Evolutionary conservation across 2,329 filamentous ascomycete species (phyloP), one percentile per base, ranked within the genome.

Genomic region (Coleophoma crateriformis): DNA sequence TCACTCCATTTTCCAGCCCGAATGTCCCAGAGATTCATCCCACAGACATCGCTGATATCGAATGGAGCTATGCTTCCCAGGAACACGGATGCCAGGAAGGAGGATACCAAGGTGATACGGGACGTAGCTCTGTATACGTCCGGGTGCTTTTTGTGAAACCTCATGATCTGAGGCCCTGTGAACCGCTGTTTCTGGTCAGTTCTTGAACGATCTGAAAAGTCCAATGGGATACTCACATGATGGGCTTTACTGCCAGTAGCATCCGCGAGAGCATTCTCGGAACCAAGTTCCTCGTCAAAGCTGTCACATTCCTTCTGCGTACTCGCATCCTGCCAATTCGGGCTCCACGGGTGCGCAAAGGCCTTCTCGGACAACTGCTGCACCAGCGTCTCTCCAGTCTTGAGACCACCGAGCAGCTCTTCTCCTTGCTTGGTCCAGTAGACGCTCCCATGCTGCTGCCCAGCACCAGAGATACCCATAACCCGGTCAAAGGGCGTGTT

Each of bases 281-380:
- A 75, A 1, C 87, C 88, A 7, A 96, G 71, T 47, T 75, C 73
- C 5, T 73, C 77, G 67, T 97, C 91, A 64, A 97, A 97, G 55
- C 81, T 77, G 66, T 96, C 90, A 65, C 91, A 96, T 71, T 99
- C 88, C 57, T 77, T 77, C 71, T 96, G 90, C 2, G 94, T 97
- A 70, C 90, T 96, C 54, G 91, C 87, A 67, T 99, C 94, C 71
- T 97, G 94, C 94, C 94, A 99, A 68, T 97, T 99, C 7, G 94
- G 94, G 57, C 89, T 90, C 71, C 84, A 91, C 4, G 87, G 84
- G 67, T 95, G 87, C 14, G 90, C 87, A 64, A 97, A 88, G 0
- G 86, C 87, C 10, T 73, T 71, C 22, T 67, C 61, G 50, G 68
- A 69, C 22, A 97, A 73, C 71, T 95, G 90, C 52, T 87, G 82